Conservation (phyloP, 805 yeast genomes). For the Yarrowia phangngaensis region DNA sequence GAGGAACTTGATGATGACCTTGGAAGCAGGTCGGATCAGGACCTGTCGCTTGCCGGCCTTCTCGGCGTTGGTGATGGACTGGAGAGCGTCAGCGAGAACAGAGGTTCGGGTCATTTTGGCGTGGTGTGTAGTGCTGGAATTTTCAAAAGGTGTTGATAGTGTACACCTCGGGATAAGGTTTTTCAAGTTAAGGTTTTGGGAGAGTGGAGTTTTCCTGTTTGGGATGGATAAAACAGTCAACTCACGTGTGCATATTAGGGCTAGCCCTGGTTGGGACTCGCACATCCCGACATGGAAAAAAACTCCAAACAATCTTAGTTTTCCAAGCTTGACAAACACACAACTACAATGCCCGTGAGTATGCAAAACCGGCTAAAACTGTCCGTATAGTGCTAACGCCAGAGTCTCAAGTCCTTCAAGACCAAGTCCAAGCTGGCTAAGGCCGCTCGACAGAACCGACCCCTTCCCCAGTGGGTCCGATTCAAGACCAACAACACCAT, state of each 20-base stretch:
- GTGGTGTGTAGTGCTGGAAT: neutral
- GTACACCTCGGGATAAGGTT: no score
- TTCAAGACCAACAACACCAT: slow-evolving; percentile 95
- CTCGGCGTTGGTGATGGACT: slow-evolving; percentile 98
- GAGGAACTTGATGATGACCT: slow-evolving; percentile 95
- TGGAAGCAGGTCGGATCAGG: slow-evolving; percentile 95
- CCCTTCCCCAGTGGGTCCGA: slow-evolving; percentile 99
- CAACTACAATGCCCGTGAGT: slow-evolving; percentile 25
- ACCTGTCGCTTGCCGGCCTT: slow-evolving; percentile 99
- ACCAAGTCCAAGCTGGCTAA: slow-evolving; percentile 98
- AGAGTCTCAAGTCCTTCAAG: slow-evolving; percentile 83
- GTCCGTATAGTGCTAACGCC: no score
- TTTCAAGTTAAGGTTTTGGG: neutral
- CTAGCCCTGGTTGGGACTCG: neutral
- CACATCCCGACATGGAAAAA: slow-evolving; percentile 7
- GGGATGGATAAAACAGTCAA: no score
- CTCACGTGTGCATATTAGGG: slow-evolving; percentile 8
- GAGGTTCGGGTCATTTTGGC: slow-evolving; percentile 88
- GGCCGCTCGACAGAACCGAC: slow-evolving; percentile 98
- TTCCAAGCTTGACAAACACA: slow-evolving; percentile 19
- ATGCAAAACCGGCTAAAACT: no score
- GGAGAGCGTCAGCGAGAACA: slow-evolving; percentile 97
- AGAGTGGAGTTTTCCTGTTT: neutral
- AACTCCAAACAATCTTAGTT: slow-evolving; percentile 13
- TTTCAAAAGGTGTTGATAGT: no score